Evolutionary conservation across 352 stramenopile genomes (phyloP).

Genomic region (Phytophthora multivora): DNA sequence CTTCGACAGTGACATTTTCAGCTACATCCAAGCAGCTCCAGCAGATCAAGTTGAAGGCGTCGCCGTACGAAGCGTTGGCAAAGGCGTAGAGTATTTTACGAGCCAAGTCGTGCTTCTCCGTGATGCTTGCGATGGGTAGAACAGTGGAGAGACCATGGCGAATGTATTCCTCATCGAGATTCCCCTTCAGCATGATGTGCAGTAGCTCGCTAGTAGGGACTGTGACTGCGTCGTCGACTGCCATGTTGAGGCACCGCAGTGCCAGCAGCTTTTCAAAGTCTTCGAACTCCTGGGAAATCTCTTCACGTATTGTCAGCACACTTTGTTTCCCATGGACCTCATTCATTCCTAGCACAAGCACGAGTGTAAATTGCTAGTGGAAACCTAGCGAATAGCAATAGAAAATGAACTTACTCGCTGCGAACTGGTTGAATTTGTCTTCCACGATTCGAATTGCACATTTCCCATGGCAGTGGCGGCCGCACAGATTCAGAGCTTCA

Average conservation of each 20-base stretch:
- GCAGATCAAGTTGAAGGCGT: slow-evolving; percentile 68
- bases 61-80: slow-evolving; percentile 54
- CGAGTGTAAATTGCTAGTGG: neutral
- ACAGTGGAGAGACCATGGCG: slow-evolving; percentile 63
- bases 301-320: slow-evolving; percentile 56
- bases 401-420: slow-evolving; percentile 28
- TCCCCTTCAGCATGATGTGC: slow-evolving; percentile 55
- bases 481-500: slow-evolving; percentile 67
- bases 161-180: slow-evolving; percentile 62
- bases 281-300: slow-evolving; percentile 73
- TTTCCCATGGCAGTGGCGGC: slow-evolving; percentile 54
- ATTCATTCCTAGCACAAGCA: slow-evolving; percentile 47
- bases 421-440: slow-evolving; percentile 58
- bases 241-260: slow-evolving; percentile 65
- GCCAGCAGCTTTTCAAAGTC: slow-evolving; percentile 69
- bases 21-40: slow-evolving; percentile 73
- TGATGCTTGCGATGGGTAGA: slow-evolving; percentile 60
- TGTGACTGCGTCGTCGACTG: slow-evolving; percentile 39
- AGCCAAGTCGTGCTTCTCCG: slow-evolving; percentile 60
- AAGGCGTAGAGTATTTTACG: slow-evolving; percentile 58
- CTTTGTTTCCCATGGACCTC: slow-evolving; percentile 53
- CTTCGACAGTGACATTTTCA: slow-evolving; percentile 71
- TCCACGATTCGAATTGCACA: slow-evolving; percentile 45
- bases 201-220: slow-evolving; percentile 63
- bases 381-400: neutral